Percentiles rank a stretch among this genome's conserved stretches.
Conservation (phyloP, 1,284 basidiomycete species). For the Exobasidium cylindrosporum region DNA sequence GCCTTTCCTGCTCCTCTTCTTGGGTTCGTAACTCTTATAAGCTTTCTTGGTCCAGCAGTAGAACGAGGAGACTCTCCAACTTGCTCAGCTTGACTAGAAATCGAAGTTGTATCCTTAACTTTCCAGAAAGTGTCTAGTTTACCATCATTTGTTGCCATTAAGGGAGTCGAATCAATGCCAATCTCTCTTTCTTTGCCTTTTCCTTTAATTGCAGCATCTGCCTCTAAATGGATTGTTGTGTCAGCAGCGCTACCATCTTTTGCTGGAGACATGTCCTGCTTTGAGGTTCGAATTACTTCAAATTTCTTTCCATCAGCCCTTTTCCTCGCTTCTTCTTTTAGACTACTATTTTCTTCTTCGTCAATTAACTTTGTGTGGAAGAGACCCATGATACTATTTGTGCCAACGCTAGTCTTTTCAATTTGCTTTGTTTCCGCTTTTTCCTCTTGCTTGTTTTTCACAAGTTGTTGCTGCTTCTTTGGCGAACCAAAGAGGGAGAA, state of each 20-base stretch:
- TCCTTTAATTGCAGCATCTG: slow-evolving; percentile 7
- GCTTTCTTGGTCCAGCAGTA: slow-evolving; percentile 4
- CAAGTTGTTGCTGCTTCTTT: not conserved
- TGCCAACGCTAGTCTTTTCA: not conserved
- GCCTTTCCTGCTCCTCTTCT: not conserved
- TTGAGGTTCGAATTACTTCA: not conserved
- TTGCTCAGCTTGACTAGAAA: not conserved
- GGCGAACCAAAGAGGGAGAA: not conserved
- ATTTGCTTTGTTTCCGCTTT: not conserved
- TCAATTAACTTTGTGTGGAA: not conserved
- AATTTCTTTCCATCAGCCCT: too few relatives aligned
- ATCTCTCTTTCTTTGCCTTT: slow-evolving; percentile 9
- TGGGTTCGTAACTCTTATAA: not conserved
- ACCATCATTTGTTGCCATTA: not conserved
- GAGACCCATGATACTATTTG: not conserved
- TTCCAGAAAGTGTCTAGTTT: slow-evolving; percentile 4
- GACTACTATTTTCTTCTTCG: not conserved
- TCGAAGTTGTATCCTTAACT: not conserved
- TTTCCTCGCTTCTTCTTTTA: not conserved
- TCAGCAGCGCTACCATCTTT: not conserved
- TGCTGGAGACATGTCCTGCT: not conserved
- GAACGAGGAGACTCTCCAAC: not conserved
- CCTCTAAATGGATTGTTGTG: not conserved
- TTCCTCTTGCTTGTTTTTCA: not conserved
- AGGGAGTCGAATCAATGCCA: not conserved